Evolutionary conservation across 805 yeast species (phyloP), one percentile per base, ranked within the genome.

Genomic region (Kodamaea kakaduensis): DNA sequence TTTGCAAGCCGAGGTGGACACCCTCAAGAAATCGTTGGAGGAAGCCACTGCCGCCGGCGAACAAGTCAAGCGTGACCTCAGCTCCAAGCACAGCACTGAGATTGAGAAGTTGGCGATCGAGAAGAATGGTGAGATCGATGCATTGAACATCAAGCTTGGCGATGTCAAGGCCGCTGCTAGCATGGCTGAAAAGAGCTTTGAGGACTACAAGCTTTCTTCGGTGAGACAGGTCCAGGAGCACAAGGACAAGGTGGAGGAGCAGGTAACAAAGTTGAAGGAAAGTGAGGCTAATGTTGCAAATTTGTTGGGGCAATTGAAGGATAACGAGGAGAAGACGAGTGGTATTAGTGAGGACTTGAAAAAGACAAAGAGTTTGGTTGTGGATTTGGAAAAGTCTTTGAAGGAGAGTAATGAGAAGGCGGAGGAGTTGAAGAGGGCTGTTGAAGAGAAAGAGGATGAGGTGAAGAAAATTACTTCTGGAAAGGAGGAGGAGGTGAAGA

Each of bases 1-100:
- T 4, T 22, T 31, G n/a, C 32, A 35, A 10, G 19, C 21, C 5
- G 22, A 32, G 15, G 17, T 33, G 17, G 29, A 15, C 5, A 15
- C 23, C 10, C 26, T 35, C 31, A 13, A 23, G 3, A 13, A 14
- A 16, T 16, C 38, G 17, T 46, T 32, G 32, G 17, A 31, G 25
- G 28, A 20, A 9, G 25, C 39, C 15, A 38, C 17, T 14, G 26
- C 27, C 19, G 41, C 41, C 19, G 31, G 28, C 7, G 38, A 36
- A 6, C 14, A 34, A n/a, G 13, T 42, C 15, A 38, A 42, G 24
- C 37, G 41, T 22, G 46, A 52, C 15, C 46, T 47, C 25, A 50
- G 52, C 13, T 50, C 48, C 44, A 52, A 54, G 31, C 46, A 58
- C 39, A 56, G 52, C 36, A 24, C 39, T 21, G 51, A 53, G 25